phyloP scores from a whole-genome alignment of 495 filamentous ascomycete species.

The Parachaetomium inaequale region DNA sequence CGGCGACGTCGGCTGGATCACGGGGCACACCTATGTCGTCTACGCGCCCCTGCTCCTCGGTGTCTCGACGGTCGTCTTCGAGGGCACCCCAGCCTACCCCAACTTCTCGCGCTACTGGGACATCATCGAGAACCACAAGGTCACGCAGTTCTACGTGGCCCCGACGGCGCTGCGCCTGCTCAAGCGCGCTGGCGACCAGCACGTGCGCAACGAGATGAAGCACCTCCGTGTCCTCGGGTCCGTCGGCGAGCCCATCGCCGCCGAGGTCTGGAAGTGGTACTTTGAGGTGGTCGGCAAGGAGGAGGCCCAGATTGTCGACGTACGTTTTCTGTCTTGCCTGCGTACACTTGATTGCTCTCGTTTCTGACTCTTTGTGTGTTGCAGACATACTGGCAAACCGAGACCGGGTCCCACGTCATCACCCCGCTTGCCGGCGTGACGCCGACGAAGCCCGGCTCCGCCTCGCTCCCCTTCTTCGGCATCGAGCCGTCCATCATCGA shows the following conservation, averaged over 20 bases:
- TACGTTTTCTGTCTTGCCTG: slow-evolving; percentile 48
- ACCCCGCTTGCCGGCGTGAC: slow-evolving; percentile 72
- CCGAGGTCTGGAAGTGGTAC: slow-evolving; percentile 99
- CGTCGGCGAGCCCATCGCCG: slow-evolving; percentile 97
- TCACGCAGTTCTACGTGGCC: slow-evolving; percentile 98
- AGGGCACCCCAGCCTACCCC: slow-evolving; percentile 96
- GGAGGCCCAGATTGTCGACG: slow-evolving; percentile 90
- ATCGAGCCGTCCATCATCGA: slow-evolving; percentile 98
- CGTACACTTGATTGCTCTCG: not conserved
- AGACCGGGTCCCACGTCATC: slow-evolving; percentile 94
- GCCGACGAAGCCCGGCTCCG: slow-evolving; percentile 73
- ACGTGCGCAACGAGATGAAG: slow-evolving; percentile 86
- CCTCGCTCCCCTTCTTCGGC: slow-evolving; percentile 89
- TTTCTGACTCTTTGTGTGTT: slow-evolving; percentile 12
- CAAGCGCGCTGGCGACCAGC: slow-evolving; percentile 91
- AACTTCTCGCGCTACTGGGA: slow-evolving; percentile 99
- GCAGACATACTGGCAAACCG: slow-evolving; percentile 99
- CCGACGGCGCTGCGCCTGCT: slow-evolving; percentile 89
- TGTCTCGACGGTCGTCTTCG: slow-evolving; percentile 95
- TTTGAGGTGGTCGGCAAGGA: slow-evolving; percentile 92
- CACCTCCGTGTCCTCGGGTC: slow-evolving; percentile 85
- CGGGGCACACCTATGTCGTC: slow-evolving; percentile 98
- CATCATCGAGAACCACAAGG: slow-evolving; percentile 88
- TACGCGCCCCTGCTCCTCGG: slow-evolving; percentile 93
- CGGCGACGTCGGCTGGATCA: slow-evolving; percentile 99